Conservation (phyloP, 2,329 filamentous ascomycete species). For the Lachnellula arida region DNA sequence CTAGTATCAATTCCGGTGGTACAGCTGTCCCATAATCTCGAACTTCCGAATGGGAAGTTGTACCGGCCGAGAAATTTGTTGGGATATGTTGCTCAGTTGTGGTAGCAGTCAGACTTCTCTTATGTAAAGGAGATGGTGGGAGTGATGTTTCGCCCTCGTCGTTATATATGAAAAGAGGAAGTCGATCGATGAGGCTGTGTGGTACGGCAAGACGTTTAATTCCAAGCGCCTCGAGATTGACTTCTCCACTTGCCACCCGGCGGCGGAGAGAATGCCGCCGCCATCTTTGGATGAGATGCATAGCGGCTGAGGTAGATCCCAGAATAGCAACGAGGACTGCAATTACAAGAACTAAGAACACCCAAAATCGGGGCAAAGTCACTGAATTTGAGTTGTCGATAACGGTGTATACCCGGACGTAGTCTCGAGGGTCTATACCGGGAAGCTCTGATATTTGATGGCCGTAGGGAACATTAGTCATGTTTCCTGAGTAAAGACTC, state of each 20-base stretch:
- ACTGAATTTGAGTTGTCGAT: conserved; percentile 44
- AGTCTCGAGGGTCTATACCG: conserved; percentile 51
- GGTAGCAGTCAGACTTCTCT: background rate
- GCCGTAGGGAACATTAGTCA: conserved; percentile 57
- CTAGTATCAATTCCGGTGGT: background rate
- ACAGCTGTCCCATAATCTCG: background rate
- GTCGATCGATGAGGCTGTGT: conserved; percentile 60
- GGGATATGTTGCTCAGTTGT: background rate
- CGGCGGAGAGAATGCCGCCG: conserved; percentile 63
- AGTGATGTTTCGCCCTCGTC: conserved; percentile 43
- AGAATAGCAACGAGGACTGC: conserved; percentile 68
- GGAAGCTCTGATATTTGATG: conserved; percentile 51
- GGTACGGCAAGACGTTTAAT: conserved; percentile 81
- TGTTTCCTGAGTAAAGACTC: conserved; percentile 70
- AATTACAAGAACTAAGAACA: conserved; percentile 67
- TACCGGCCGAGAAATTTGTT: background rate
- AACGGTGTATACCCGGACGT: conserved; percentile 56
- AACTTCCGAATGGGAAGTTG: background rate
- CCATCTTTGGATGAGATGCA: conserved; percentile 72
- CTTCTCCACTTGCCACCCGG: conserved; percentile 71
- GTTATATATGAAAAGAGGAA: conserved; percentile 76
- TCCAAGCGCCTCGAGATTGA: conserved; percentile 80
- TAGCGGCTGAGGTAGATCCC: conserved; percentile 59
- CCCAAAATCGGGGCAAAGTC: conserved; percentile 70
- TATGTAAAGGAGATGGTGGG: conserved; percentile 33